Evolutionary conservation across 2,329 filamentous ascomycete species (phyloP), one percentile per base, ranked within the genome.

Genomic region (Drechslerella stenobrocha): DNA sequence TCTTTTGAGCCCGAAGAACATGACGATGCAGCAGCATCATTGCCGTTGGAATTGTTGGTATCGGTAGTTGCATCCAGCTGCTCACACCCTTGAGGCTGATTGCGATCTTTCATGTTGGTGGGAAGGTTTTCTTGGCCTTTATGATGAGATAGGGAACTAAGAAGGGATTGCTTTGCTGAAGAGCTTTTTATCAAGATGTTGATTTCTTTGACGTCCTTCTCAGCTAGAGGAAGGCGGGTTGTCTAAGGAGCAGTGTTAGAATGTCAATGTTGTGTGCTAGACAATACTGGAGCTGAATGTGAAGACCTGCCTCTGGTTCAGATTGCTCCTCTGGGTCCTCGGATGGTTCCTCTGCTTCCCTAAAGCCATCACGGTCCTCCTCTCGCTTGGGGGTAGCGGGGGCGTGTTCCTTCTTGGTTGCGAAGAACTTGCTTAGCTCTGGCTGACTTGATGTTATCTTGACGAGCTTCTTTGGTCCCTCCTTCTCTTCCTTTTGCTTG

Each of bases 401-500:
- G n/a, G 48, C 23, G 15, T 50, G 40, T 42, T 52, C 53, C 32
- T 66, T 66, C 40, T 53, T 66, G 40, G 42, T 9, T 9, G 35
- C 61, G 37, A 67, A 67, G 55, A 67, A 67, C 28, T 67, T 67
- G 30, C 35, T 44, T 18, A 67, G 23, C 22, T 67, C 63, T 9
- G 63, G 63, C 15, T 67, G 63, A 35, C 63, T 67, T 11, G 55
- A 60, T n/a, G 63, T 67, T 30, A 67, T n/a, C 35, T 50, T 67
- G 18, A 24, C 48, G 24, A 67, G 32, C 18, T 60, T 67, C 45
- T 50, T 67, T 13, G 55, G 63, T 13, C 63, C 63, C 34, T 63
- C 64, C 42, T 69, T 69, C 13, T 63, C 64, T n/a, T 69, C 64
- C 37, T 63, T 69, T 8, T 52, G 37, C 40, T 69, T 69, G 22